Evolutionary conservation across 441 rosid species (phyloP), one percentile per base, ranked within the genome.

Genomic region (Oxalis stricta): DNA sequence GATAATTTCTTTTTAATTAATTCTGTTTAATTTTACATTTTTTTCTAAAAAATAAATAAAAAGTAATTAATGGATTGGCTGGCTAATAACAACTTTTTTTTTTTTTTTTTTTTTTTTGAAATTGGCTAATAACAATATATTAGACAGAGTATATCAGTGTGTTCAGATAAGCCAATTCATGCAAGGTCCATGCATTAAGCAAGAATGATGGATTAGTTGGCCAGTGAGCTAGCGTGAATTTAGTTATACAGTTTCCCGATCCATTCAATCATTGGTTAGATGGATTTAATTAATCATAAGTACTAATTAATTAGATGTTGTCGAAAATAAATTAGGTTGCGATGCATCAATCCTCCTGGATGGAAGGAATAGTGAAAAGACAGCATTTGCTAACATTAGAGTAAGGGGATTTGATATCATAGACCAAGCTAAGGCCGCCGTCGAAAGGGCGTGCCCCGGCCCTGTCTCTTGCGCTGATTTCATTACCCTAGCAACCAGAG

Each of bases 401-500:
- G 56, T 69, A 1, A 47, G 68, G 30, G 73, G 76, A 10, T 64
- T 55, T 33, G 73, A 73, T 3, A 44, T 73, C 7, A 69, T 73
- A 22, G 79, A 66, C 32, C 26, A 55, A 3, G 65, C 55, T 14
- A 73, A 69, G 58, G 52, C 50, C 3, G 66, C 52, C 2, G 62
- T 73, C 2, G 76, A 69, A n/a, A 33, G 33, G 10, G 28, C 37
- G 13, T 69, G 76, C 48, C 73, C 60, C 1, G 58, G 67, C 11
- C 56, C 70, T 14, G 71, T 70, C 21, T 64, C 73, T 7, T 70
- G 80, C 16, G 71, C 73, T 5, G 76, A 70, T 45, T 55, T 73
- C 40, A 70, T 70, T 44, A 59, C 62, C 22, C 63, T 73, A 24
- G 73, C 76, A 3, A 43, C 80, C 5, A 53, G 80, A 52, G 76